Conservation (phyloP, 2,329 filamentous ascomycete species). For the Penicillium sp. region DNA sequence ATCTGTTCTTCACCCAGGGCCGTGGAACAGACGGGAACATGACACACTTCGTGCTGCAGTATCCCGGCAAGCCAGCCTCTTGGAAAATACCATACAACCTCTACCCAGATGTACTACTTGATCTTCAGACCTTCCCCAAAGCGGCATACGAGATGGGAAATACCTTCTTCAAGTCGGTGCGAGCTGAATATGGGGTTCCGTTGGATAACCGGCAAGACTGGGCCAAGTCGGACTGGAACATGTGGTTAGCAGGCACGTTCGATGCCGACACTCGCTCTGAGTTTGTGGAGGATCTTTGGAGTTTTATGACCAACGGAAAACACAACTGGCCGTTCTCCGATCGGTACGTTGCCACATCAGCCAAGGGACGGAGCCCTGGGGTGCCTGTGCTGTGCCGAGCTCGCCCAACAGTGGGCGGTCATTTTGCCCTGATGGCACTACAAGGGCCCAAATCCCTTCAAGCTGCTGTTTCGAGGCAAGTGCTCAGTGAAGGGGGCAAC, state of each 20-base stretch:
- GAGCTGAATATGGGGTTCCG: constrained; percentile 32
- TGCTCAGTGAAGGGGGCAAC: no score
- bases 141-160: constrained; percentile 31
- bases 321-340: constrained; percentile 41
- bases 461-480: constrained; percentile 4
- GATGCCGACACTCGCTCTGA: constrained; percentile 22
- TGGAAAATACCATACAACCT: constrained; percentile 39
- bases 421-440: constrained; percentile 37
- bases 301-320: constrained; percentile 35
- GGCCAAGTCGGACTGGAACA: constrained; percentile 41
- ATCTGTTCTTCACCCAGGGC: constrained; percentile 28
- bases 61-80: constrained; percentile 25
- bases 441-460: constrained; percentile 24
- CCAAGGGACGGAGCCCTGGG: constrained; percentile 26
- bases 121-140: constrained; percentile 32
- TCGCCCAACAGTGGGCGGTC: constrained; percentile 39
- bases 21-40: constrained; percentile 29
- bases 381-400: constrained; percentile 30
- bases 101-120: constrained; percentile 35
- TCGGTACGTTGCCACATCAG: constrained; percentile 33
- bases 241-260: constrained; percentile 34
- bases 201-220: constrained; percentile 36
- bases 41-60: constrained; percentile 37
- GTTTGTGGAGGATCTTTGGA: constrained; percentile 37
- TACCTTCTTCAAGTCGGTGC: constrained; percentile 31